Evolutionary conservation across 495 filamentous ascomycete species (phyloP).

Genomic region (Podospora anserina): DNA sequence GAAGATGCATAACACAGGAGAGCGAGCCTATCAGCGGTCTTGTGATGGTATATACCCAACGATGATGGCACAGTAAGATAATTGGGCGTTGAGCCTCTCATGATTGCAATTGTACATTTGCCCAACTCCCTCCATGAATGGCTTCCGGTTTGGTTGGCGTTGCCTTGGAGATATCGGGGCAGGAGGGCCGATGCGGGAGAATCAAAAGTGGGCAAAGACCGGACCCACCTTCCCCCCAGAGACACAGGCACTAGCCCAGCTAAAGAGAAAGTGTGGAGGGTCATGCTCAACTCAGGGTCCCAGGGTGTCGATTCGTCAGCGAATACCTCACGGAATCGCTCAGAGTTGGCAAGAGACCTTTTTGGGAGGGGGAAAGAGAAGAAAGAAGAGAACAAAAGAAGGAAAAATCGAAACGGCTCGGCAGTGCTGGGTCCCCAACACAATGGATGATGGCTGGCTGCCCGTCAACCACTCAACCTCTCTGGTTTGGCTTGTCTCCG

Average conservation of each 20-base stretch:
- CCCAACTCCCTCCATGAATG: neutral
- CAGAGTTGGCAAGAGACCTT: neutral
- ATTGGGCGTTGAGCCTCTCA: neutral
- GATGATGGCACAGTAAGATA: neutral
- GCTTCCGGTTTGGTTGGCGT: neutral
- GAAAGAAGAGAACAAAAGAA: neutral
- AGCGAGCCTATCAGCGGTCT: neutral
- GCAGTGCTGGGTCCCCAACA: neutral
- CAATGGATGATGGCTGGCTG: neutral
- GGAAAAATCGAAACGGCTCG: neutral
- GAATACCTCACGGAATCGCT: neutral
- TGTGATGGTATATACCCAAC: neutral
- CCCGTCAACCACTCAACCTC: neutral
- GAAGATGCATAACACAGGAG: neutral
- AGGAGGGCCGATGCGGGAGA: constrained; percentile 5
- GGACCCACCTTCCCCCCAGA: constrained; percentile 4
- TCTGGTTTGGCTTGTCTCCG: neutral
- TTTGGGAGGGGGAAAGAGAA: neutral
- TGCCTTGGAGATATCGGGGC: constrained; percentile 7
- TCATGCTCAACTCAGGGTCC: constrained; percentile 6
- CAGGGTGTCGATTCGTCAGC: neutral
- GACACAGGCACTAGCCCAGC: constrained; percentile 2
- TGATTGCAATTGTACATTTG: neutral
- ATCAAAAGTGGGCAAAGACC: neutral
- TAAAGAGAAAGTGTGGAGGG: neutral